Percentiles rank a stretch among this genome's conserved stretches.
Evolutionary conservation across 805 yeast genomes (phyloP).

Genomic region (Starmerella roubikii): DNA sequence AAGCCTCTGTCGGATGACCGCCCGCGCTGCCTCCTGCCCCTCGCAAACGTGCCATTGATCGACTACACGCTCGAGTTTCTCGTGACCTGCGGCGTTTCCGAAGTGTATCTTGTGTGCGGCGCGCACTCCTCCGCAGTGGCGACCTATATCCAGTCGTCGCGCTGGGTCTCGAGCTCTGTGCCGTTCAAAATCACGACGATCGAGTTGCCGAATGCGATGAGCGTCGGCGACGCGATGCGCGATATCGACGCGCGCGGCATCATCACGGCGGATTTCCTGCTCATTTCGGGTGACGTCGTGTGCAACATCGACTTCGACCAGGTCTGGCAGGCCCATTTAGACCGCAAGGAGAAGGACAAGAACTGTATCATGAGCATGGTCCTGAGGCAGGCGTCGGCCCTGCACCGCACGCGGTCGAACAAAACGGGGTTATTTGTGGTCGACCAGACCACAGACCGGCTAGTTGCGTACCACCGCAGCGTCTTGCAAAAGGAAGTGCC

Average conservation of each 20-base stretch:
- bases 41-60: conserved; percentile 85
- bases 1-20: conserved; percentile 76
- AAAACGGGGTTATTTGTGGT: conserved; percentile 57
- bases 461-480: conserved; percentile 66
- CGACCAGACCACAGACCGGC: conserved; percentile 58
- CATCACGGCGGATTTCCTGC: conserved; percentile 75
- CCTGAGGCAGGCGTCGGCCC: conserved; percentile 66
- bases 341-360: conserved; percentile 58
- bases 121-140: conserved; percentile 83
- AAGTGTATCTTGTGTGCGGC: conserved; percentile 80
- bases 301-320: conserved; percentile 72
- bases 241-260: conserved; percentile 85
- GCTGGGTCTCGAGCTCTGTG: conserved; percentile 37
- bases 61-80: conserved; percentile 91
- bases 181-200: conserved; percentile 74
- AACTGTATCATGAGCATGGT: conserved; percentile 95
- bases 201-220: conserved; percentile 70
- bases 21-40: conserved; percentile 84
- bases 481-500: conserved; percentile 30
- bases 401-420: conserved; percentile 78
- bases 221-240: conserved; percentile 96
- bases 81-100: conserved; percentile 79
- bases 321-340: conserved; percentile 59
- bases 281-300: conserved; percentile 91
- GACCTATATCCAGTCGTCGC: conserved; percentile 49